Percentiles rank a stretch among this genome's conserved stretches.
phyloP scores from a whole-genome alignment of 192 early-diverging fungal species.

The Rhizophagus prolifer region DNA sequence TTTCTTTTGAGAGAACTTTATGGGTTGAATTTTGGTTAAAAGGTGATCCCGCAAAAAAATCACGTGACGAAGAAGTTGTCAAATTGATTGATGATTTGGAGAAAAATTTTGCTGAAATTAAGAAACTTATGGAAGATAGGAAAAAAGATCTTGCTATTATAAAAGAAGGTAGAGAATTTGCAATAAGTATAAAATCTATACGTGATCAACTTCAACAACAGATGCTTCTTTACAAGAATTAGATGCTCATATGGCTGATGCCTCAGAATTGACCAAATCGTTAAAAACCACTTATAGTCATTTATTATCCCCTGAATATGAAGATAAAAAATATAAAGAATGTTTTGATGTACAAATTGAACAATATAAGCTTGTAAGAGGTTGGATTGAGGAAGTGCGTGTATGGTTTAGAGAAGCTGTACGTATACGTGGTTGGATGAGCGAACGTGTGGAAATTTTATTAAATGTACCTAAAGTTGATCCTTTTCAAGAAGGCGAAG shows the following conservation, averaged over 20 bases:
- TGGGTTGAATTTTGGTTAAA: slow-evolving; percentile 32
- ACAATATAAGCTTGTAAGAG: not conserved
- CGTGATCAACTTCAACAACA: slow-evolving; percentile 28
- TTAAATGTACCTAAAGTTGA: slow-evolving; percentile 31
- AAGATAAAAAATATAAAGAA: slow-evolving; percentile 17
- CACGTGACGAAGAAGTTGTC: slow-evolving; percentile 1
- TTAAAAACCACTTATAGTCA: not conserved
- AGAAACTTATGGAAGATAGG: slow-evolving; percentile 18
- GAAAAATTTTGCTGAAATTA: slow-evolving; percentile 1
- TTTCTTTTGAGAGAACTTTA: slow-evolving; percentile 18
- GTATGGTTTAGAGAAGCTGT: slow-evolving; percentile 49
- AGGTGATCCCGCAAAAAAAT: slow-evolving; percentile 14
- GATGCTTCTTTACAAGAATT: slow-evolving; percentile 30
- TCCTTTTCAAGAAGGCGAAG: slow-evolving; percentile 24
- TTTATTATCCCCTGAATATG: not conserved
- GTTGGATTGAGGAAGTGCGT: slow-evolving; percentile 34
- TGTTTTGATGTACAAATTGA: not conserved
- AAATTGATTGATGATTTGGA: slow-evolving; percentile 13
- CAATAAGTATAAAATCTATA: slow-evolving; percentile 6
- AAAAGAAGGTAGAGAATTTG: slow-evolving; percentile 27
- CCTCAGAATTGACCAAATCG: not conserved
- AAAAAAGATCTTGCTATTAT: slow-evolving; percentile 7
- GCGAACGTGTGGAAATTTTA: slow-evolving; percentile 34
- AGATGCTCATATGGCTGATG: slow-evolving; percentile 22
- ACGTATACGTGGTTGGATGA: slow-evolving; percentile 44